These are phyloP conservation scores for Tulasnella sp. DNA, from an alignment of 768 basidiomycete species.

Conservation along the genomic window DNA sequence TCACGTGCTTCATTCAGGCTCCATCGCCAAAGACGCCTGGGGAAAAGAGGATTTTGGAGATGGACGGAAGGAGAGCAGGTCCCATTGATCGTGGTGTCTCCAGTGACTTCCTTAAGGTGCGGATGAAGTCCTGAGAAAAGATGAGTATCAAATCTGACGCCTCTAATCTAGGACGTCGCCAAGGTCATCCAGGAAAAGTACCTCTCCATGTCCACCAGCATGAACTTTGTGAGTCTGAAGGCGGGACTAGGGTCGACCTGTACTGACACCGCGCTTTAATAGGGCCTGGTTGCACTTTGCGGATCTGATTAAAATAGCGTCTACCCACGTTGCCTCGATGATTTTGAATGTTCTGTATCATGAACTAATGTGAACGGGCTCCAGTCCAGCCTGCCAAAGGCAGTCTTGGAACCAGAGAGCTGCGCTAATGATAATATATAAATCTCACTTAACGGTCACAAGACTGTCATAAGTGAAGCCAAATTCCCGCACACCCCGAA, in stretches of 20 bases:
- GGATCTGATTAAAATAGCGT: neutral
- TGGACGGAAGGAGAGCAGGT: constrained; percentile 74
- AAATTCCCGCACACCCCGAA: too few relatives aligned
- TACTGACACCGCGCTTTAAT: neutral
- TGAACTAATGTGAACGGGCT: neutral
- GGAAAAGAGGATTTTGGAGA: constrained; percentile 61
- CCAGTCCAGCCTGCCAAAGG: too few relatives aligned
- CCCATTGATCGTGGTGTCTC: constrained; percentile 77
- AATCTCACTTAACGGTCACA: too few relatives aligned
- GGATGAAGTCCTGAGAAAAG: neutral
- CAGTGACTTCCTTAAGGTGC: constrained; percentile 53
- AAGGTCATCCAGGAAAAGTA: constrained; percentile 59
- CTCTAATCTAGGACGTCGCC: constrained; percentile 57
- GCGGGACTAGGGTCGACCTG: neutral
- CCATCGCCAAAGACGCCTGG: constrained; percentile 37
- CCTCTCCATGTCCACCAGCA: constrained; percentile 51
- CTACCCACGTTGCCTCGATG: neutral
- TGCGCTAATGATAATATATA: too few relatives aligned
- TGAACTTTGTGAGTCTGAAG: constrained; percentile 46
- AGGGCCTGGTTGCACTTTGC: constrained; percentile 18
- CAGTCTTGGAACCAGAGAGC: too few relatives aligned
- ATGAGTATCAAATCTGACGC: neutral
- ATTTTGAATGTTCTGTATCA: neutral
- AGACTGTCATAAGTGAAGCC: too few relatives aligned
- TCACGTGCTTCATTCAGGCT: constrained; percentile 79